Evolutionary conservation across 768 basidiomycete genomes (phyloP), one percentile per base, ranked within the genome.

Genomic region (Floccularia luteovirens): DNA sequence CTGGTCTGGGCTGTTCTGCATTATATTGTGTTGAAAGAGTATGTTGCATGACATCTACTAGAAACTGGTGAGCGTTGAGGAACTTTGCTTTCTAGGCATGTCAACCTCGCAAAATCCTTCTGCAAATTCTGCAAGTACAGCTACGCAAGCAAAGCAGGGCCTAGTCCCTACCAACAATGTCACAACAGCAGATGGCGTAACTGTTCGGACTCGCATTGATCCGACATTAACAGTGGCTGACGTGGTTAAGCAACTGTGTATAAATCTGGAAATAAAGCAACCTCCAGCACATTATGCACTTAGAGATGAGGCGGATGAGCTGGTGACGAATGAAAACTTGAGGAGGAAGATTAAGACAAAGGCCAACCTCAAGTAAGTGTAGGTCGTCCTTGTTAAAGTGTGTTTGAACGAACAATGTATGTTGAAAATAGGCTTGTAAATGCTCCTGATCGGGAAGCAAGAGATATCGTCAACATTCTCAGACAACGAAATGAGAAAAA

Each of bases 251-350:
- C 87, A 90, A 57, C 72, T 91, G 7, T 90, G 88, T 50, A 61
- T 81, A 48, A 90, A 81, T 60, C 66, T 94, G 48, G 80, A 83
- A 59, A 78, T 90, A 43, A 77, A 76, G 43, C 87, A 87, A 27
- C 71, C 83, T 0, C 72, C 86, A 1, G 70, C 72, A 1, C 63
- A 84, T 46, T 91, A 77, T 54, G 84, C 89, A 1, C 59, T 94
- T 43, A 72, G 90, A 49, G 89, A 92, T 55, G 85, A 89, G 49
- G 75, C 70, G 12, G 85, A 86, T 44, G 87, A 87, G 48, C 60
- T 93, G 34, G 82, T 96, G 13, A 92, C 89, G 20, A 84, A 86
- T 51, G 88, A 90, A 47, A 93, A 92, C 54, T 56, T 96, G 52
- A 72, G 79, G 54, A 79, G 75, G 62, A 86, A 84, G 65, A 87